Base-by-base conservation (phyloP, 495 filamentous ascomycete species). In the Penicillium coprophilum region DNA sequence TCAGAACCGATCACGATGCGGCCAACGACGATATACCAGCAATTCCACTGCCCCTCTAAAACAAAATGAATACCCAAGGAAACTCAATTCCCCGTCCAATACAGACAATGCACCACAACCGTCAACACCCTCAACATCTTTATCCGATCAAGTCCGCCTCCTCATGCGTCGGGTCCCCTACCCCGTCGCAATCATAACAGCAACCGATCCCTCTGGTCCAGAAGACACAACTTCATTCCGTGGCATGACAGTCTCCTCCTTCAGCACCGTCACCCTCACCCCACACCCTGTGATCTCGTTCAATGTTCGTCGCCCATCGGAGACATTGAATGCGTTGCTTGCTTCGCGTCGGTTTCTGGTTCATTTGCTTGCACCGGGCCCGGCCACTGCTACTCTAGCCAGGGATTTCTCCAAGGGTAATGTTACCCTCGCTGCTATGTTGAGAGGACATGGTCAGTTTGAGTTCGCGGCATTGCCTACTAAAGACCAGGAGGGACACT, bases 241-340 rank as follows among this genome's bases (percentile, higher is more conserved):
- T 23, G 91, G 83, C 50, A 87, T 94, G 77, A 91, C 89, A 23
- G 85, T 93, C 60, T 95, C 91, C 19, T 92, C 88, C 12, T 88
- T 96, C 75, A 91, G 82, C 19, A 90, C 88, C 0, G 80, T 96
- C 23, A 81, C 86, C 0, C 75, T 94, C 1, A 55, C 64, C 12
- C 90, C 90, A 0, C 61, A 73, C 4, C 89, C 91, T 0, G 77
- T 87, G 24, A 79, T 94, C 34, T 86, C 85, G 32, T 92, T 96
- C 81, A 96, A 96, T 62, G 80, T 96, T 55, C 80, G 79, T 21
- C 73, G 80, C 6, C 89, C 90, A 10, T 90, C 87, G 30, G 80
- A 81, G n/a, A 96, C 89, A 3, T 72, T 86, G 34, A 74, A 78
- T 55, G 87, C 88, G 0, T 77, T 96, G 4, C 61, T 75, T 32